Evolutionary conservation across 169 alveolate genomes (phyloP).

Genomic region (Toxoplasma gondii): DNA sequence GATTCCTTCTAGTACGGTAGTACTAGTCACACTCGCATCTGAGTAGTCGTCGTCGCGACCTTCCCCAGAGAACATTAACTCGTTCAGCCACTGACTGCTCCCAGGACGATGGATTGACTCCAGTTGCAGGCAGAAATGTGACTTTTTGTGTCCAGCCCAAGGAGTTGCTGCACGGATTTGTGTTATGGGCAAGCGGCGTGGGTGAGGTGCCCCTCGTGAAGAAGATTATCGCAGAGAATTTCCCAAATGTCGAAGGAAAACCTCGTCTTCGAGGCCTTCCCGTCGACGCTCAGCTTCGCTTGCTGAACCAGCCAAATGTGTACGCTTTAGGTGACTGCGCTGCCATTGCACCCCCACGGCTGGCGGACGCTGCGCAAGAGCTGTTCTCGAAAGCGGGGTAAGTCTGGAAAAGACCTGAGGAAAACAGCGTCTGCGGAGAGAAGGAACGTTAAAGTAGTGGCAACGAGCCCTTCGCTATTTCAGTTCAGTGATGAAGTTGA

Average conservation of each 20-base stretch:
- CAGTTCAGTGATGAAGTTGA: too few relatives aligned
- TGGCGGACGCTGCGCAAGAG: constrained; percentile 63
- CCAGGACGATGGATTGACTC: too few relatives aligned
- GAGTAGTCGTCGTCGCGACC: too few relatives aligned
- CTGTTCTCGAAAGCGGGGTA: constrained; percentile 40
- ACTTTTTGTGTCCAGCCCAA: background rate
- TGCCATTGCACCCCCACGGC: constrained; percentile 48
- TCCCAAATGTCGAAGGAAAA: background rate
- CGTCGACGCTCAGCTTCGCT: constrained; percentile 49
- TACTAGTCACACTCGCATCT: too few relatives aligned
- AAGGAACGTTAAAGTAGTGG: too few relatives aligned
- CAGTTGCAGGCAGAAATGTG: too few relatives aligned
- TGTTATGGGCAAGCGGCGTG: constrained; percentile 79
- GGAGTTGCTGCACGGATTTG: constrained; percentile 71
- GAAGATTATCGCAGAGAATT: constrained; percentile 45
- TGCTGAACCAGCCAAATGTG: constrained; percentile 66
- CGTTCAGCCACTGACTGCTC: too few relatives aligned
- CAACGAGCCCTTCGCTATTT: too few relatives aligned
- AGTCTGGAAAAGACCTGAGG: background rate
- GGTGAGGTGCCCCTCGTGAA: constrained; percentile 70
- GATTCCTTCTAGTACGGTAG: too few relatives aligned
- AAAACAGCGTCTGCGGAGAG: too few relatives aligned
- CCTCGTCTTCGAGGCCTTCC: constrained; percentile 27
- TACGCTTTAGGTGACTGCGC: constrained; percentile 77
- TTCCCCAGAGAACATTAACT: too few relatives aligned